Percentiles rank a stretch among this genome's conserved stretches.
Conservation (phyloP, 2,329 filamentous ascomycete genomes). For the Exophiala spinifera region DNA sequence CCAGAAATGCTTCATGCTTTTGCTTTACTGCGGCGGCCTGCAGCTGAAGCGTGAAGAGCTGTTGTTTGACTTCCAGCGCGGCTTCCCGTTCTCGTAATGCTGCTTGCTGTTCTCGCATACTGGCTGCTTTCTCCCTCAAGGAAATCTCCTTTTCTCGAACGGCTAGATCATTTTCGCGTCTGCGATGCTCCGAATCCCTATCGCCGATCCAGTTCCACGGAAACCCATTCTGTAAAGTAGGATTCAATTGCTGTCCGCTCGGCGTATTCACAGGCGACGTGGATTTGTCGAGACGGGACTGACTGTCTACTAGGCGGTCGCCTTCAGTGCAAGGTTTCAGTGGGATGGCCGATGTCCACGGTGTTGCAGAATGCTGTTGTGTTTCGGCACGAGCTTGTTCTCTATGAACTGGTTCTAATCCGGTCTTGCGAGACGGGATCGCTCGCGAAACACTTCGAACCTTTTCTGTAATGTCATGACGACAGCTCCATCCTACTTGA, state of each 20-base stretch:
- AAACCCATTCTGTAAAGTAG: too few species aligned
- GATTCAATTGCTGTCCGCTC: too few species aligned
- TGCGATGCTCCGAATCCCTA: conserved; percentile 15
- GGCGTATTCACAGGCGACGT: too few species aligned
- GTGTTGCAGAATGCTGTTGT: neutral
- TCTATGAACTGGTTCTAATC: neutral
- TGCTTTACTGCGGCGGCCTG: conserved; percentile 15
- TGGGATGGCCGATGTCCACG: too few species aligned
- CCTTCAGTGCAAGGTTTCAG: too few species aligned
- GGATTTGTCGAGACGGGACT: too few species aligned
- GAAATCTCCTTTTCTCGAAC: conserved; percentile 24
- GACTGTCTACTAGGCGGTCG: too few species aligned
- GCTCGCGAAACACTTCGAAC: conserved; percentile 21
- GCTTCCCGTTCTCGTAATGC: conserved; percentile 23
- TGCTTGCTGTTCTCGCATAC: conserved; percentile 23
- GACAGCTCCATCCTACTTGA: conserved; percentile 25
- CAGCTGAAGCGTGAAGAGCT: conserved; percentile 19
- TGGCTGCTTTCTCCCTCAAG: conserved; percentile 22
- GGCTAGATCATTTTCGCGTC: conserved; percentile 21
- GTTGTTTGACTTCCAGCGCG: conserved; percentile 14
- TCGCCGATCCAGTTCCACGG: conserved; percentile 6
- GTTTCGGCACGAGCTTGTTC: conserved; percentile 10
- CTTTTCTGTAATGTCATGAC: conserved; percentile 26
- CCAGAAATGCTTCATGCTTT: conserved; percentile 10
- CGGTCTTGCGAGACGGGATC: neutral